Evolutionary conservation across 2,329 filamentous ascomycete species (phyloP), one percentile per base, ranked within the genome.

Genomic region (Thielaviopsis musarum): DNA sequence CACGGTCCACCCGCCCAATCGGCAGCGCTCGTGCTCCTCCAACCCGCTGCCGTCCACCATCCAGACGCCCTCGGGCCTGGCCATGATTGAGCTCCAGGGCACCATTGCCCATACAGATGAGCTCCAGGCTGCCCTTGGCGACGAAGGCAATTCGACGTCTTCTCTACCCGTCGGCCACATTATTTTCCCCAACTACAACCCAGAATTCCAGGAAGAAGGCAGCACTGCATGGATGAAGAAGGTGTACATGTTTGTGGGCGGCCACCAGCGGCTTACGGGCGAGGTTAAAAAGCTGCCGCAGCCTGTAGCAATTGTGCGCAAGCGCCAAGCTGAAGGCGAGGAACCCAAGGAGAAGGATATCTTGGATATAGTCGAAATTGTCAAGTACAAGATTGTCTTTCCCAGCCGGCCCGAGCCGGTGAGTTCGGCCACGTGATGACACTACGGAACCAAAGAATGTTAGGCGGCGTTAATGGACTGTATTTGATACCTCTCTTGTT

Each of bases 1-100:
- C 59, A 67, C 68, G 34, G 70, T 81, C 17, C 70, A 78, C 62
- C 74, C 72, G 9, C 69, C 65, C 1, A 65, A 66, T 22, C 60
- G 65, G 15, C 59, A 61, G 21, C 28, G 65, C 5, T 51, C 53
- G 15, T 54, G 49, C 26, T 30, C 63, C n/a, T 58, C 66, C 1
- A 78, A 71, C 61, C 83, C 87, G 3, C 80, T 97, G 4, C 93
- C 93, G 1, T 70, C 79, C n/a, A 77, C 95, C 63, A 80, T 97
- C 17, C 87, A 91, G 66, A 96, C 91, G 0, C 93, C 93, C 0
- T 84, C 87, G 0, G 93, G 93, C 56, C 80, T 96, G 49, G 91
- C 91, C 19, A 77, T 98, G 53, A 76, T 98, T 60, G 93, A 97
- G 73, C 81, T 98, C 15, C 93, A 98, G 75, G 93, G 91, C 62